Conservation (phyloP, 2,329 filamentous ascomycete species). For the Lojkania enalia region DNA sequence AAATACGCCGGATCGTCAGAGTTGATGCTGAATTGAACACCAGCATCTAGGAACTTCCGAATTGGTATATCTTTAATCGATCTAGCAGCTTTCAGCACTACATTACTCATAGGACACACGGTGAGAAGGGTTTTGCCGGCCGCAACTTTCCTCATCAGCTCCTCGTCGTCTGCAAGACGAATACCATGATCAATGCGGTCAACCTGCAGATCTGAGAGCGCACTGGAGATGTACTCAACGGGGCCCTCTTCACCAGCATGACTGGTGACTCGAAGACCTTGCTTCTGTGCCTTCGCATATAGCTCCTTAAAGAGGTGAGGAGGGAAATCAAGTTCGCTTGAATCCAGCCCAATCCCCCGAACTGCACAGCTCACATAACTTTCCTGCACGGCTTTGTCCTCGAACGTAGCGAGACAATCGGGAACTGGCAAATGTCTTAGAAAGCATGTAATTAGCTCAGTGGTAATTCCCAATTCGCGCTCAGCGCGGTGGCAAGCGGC, state of each 20-base stretch:
- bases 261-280: conserved; percentile 66
- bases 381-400: conserved; percentile 49
- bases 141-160: conserved; percentile 62
- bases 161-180: conserved; percentile 62
- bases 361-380: conserved; percentile 57
- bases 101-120: conserved; percentile 74
- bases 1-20: conserved; percentile 78
- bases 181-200: conserved; percentile 77
- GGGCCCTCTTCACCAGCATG: conserved; percentile 79
- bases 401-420: conserved; percentile 57
- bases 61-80: conserved; percentile 63
- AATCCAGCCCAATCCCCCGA: conserved; percentile 68
- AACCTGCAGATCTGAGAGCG: conserved; percentile 64
- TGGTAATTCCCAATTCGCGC: conserved; percentile 65
- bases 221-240: conserved; percentile 64
- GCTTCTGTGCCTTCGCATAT: conserved; percentile 58
- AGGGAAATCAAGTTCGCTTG: conserved; percentile 54
- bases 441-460: conserved; percentile 71
- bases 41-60: conserved; percentile 63
- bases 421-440: conserved; percentile 68
- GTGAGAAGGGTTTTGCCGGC: conserved; percentile 64
- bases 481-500: conserved; percentile 64
- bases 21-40: conserved; percentile 72
- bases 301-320: conserved; percentile 62
- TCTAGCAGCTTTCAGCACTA: conserved; percentile 61